Base-by-base conservation (phyloP, 257 asterid species). In the Pogostemon cablin region DNA sequence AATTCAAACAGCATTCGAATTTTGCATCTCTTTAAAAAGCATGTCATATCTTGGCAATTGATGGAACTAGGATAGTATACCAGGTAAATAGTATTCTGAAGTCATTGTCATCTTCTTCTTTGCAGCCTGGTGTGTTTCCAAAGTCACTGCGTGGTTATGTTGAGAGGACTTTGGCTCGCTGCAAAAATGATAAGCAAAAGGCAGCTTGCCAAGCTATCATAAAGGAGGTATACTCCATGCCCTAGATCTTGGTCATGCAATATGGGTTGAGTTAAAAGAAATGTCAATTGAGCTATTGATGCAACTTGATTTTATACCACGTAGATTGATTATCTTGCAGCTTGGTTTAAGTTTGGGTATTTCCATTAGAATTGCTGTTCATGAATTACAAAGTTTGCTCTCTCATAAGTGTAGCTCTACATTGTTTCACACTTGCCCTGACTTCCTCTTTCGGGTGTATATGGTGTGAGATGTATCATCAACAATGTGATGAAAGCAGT, bases 121-220 rank as follows among this genome's bases (percentile, higher is more conserved):
- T 85, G 82, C 86, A 95, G 99, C 90, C 97, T 75, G 90, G 86
- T 68, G 34, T 77, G 73, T 95, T 95, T 77, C 99, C 99, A 6
- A 87, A 90, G 62, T 90, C 99, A 44, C 80, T 95, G 74, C 87
- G 96, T 67, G 99, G 98, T 73, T 95, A 95, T 83, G 99, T 95
- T 81, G 97, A 91, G 85, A 88, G 99, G 86, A 96, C 95, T 68
- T 83, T 95, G 83, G 90, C 96, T 74, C 98, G 99, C 57, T 95
- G 99, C 89, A 88, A 83, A 81, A 90, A 83, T 76, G 98, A 95
- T 75, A 78, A 66, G 68, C 95, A 95, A 81, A 88, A 80, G 87
- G 81, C 74, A 57, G 90, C 96, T 73, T 86, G 91, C 81, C 99
- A 92, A 84, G 84, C 77, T 77, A 76, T 83, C 80, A 73, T 95